Percentiles rank a stretch among this genome's conserved stretches.
phyloP scores from a whole-genome alignment of 176 grass and related monocot species.

The Cenchrus americanus region DNA sequence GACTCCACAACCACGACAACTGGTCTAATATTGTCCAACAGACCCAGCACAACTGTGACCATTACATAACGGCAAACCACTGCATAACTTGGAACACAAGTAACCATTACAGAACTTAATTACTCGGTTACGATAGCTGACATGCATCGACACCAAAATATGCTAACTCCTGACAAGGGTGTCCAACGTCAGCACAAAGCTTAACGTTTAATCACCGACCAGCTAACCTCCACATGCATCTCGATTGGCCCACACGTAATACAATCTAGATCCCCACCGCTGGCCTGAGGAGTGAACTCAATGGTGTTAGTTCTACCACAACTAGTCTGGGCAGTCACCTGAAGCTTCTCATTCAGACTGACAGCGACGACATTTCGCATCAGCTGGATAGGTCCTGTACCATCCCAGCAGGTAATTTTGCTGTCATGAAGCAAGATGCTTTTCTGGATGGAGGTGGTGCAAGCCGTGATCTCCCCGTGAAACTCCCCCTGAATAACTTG shows the following conservation, averaged over 20 bases:
- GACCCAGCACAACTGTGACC: too few species aligned
- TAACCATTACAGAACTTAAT: too few species aligned
- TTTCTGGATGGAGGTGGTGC: not conserved
- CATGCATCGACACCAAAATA: too few species aligned
- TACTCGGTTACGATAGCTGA: too few species aligned
- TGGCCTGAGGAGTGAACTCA: not conserved
- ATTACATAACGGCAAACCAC: too few species aligned
- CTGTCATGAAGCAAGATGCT: conserved; percentile 1
- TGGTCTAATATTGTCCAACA: too few species aligned
- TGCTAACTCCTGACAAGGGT: too few species aligned
- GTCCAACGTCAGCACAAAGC: not conserved
- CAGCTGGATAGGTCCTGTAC: not conserved
- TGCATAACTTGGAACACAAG: too few species aligned
- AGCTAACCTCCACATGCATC: not conserved
- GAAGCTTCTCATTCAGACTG: not conserved
- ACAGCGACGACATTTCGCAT: not conserved
- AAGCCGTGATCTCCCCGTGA: too few species aligned
- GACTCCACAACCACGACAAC: too few species aligned
- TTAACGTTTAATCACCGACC: not conserved
- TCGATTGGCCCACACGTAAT: not conserved
- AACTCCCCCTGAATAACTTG: not conserved
- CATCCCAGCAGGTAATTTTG: not conserved
- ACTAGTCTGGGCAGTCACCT: not conserved
- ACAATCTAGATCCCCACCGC: not conserved
- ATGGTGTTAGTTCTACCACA: not conserved